phyloP scores from a whole-genome alignment of 2,329 filamentous ascomycete genomes.

The Verticillium albo-atrum region DNA sequence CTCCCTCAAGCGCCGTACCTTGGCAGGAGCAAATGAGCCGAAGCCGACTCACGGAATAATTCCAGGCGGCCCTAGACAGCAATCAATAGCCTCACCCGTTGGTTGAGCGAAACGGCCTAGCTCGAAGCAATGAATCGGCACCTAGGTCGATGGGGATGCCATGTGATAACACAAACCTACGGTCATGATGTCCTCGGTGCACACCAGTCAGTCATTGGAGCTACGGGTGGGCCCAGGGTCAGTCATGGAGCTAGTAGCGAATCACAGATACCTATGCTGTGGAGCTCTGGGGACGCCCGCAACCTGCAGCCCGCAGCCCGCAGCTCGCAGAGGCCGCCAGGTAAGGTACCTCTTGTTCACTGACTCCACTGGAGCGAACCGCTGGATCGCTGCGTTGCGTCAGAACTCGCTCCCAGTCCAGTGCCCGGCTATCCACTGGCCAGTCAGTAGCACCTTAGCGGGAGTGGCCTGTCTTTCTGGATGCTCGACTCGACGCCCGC shows the following conservation, averaged over 20 bases:
- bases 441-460: not conserved
- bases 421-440: not conserved
- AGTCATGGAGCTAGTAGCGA: not conserved
- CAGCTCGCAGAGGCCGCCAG: not conserved
- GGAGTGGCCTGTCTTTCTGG: not conserved
- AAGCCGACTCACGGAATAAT: not conserved
- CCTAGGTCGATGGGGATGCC: not conserved
- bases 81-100: not conserved
- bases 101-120: not conserved
- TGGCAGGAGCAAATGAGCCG: not conserved
- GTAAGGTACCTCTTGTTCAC: not conserved
- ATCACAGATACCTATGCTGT: not conserved
- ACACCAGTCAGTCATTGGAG: not conserved
- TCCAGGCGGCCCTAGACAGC: not conserved
- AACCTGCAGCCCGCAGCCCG: too few species aligned
- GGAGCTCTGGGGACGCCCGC: not conserved
- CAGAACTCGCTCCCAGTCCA: too few species aligned
- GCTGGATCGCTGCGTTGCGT: not conserved
- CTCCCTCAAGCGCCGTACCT: not conserved
- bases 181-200: not conserved
- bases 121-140: not conserved
- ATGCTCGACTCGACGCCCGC: not conserved
- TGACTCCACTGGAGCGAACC: not conserved
- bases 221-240: not conserved
- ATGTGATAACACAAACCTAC: not conserved